Conservation (phyloP, 1,139 yeast species). For the Hansenula sp. region DNA sequence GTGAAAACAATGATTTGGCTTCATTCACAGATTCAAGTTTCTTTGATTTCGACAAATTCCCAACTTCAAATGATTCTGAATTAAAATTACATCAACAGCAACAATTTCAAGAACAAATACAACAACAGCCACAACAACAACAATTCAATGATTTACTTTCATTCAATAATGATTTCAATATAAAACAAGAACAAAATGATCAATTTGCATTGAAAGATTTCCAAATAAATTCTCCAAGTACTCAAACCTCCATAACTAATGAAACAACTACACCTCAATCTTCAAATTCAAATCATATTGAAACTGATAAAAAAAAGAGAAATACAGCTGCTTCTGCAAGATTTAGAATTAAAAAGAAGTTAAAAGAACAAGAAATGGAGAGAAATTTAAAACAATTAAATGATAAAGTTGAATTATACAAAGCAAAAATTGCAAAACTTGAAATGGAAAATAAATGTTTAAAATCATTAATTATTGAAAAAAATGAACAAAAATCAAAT, state of each 20-base stretch:
- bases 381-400: slow-evolving; percentile 38
- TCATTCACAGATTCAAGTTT: slow-evolving; percentile 43
- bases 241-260: neutral
- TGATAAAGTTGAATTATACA: slow-evolving; percentile 32
- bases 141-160: neutral
- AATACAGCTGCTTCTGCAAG: slow-evolving; percentile 64
- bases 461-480: slow-evolving; percentile 43
- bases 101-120: slow-evolving; percentile 23
- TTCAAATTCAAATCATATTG: slow-evolving; percentile 9
- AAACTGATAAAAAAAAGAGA: slow-evolving; percentile 46
- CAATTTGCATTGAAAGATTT: too few relatives aligned
- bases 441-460: slow-evolving; percentile 53
- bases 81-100: slow-evolving; percentile 10
- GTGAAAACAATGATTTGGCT: slow-evolving; percentile 34
- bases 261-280: neutral
- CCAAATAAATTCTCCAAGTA: too few relatives aligned
- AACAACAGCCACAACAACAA: slow-evolving; percentile 1
- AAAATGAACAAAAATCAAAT: slow-evolving; percentile 35
- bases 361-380: slow-evolving; percentile 57
- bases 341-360: slow-evolving; percentile 56
- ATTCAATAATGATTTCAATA: too few relatives aligned
- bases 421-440: slow-evolving; percentile 40
- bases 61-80: slow-evolving; percentile 6
- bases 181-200: too few relatives aligned
- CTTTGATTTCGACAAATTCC: slow-evolving; percentile 41